Conservation (phyloP, 2,329 filamentous ascomycete species). For the Colletotrichum sp. region DNA sequence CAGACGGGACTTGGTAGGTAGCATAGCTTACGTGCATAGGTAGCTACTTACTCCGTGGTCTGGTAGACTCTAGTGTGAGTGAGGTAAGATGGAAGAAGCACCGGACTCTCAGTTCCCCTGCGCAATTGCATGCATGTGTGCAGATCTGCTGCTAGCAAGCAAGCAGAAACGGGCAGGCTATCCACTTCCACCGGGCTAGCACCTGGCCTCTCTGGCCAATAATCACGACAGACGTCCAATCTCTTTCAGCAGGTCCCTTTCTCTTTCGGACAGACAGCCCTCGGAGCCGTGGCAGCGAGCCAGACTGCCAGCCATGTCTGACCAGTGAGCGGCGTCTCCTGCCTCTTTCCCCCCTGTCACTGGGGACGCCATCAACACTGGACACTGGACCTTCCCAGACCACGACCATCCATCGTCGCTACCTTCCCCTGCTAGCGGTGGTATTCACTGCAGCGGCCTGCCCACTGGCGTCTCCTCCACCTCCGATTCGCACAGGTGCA, state of each 20-base stretch:
- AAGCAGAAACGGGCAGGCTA: neutral
- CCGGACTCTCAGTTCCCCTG: neutral
- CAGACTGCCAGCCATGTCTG: conserved; percentile 7
- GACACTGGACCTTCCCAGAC: neutral
- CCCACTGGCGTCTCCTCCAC: neutral
- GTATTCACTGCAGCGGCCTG: neutral
- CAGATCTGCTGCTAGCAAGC: conserved; percentile 1
- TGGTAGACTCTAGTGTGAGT: neutral
- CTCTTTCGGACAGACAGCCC: neutral
- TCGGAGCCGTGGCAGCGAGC: neutral
- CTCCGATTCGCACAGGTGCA: conserved; percentile 9
- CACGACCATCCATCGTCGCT: neutral
- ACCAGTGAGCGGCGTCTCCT: neutral
- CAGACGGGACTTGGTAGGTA: neutral
- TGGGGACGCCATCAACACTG: neutral
- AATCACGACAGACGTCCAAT: neutral
- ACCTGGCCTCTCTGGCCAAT: neutral
- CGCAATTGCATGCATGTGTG: conserved; percentile 12
- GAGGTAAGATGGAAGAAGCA: neutral
- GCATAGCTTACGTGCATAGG: neutral
- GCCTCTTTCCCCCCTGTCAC: neutral
- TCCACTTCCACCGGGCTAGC: neutral
- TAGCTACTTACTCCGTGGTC: neutral
- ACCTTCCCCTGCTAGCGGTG: neutral
- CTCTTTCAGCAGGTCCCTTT: neutral